Evolutionary conservation across 306 rosid species (phyloP), one percentile per base, ranked within the genome.

Genomic region (Arachis stenosperma): DNA sequence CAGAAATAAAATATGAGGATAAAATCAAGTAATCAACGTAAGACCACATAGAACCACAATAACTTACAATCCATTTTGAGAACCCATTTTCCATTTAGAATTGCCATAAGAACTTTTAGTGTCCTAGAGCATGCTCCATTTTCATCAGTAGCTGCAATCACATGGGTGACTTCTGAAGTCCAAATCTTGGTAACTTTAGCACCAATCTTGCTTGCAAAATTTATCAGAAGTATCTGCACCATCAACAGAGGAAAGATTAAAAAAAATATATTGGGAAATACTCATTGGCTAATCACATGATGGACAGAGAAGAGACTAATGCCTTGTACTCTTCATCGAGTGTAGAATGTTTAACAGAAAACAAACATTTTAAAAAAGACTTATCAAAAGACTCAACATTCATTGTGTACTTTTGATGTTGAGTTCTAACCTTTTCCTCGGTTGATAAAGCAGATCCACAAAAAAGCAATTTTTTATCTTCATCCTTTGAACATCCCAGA

Each of bases 41-140:
- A 48, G 29, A 13, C 13, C 2, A 37, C 17, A 61, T 55, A 44
- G 48, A 42, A 36, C 15, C 51, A 44, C 5, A 66, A 63, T 59
- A 77, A 72, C 96, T 81, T 84, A 94, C 99, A 94, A 55, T 84
- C 97, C 63, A 91, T 69, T 67, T 84, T 91, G 74, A 94, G 87
- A 78, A 94, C 59, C 99, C 99, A 94, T 70, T 75, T 82, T 54
- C 97, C 99, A 67, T 85, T 80, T 71, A 91, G 75, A 83, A 91
- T 86, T 63, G 87, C 99, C 97, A 86, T 87, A 48, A 90, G 88
- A 54, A 87, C 90, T 82, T 91, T 91, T 58, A 89, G 79, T 1
- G 99, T 94, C 81, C 99, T 81, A 27, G 92, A 81, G 81, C 93
- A 94, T 37, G 96, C 96, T 73, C 91, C 97, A 11, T 87, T 84